Evolutionary conservation across 2,329 filamentous ascomycete species (phyloP).

Genomic region (Alternaria angustiovoidea): DNA sequence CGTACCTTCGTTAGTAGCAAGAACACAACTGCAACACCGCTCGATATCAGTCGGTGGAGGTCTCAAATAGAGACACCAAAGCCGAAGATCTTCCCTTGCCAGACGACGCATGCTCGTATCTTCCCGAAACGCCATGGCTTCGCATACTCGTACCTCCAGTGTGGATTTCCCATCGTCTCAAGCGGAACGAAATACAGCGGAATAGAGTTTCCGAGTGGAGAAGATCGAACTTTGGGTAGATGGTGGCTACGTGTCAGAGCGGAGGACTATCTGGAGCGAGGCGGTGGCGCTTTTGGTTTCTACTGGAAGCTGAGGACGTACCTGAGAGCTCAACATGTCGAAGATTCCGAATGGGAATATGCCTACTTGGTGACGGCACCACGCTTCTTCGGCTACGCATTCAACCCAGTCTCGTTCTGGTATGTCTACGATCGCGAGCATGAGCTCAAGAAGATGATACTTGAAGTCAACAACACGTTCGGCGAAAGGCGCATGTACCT

Average conservation of each 20-base stretch:
- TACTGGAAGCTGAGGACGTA: constrained; percentile 69
- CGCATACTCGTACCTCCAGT: constrained; percentile 73
- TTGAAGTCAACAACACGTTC: constrained; percentile 82
- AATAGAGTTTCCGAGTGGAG: constrained; percentile 24
- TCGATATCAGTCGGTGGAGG: constrained; percentile 3
- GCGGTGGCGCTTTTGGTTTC: constrained; percentile 61
- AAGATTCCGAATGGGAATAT: constrained; percentile 68
- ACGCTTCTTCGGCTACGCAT: constrained; percentile 72
- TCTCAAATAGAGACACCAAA: constrained; percentile 31
- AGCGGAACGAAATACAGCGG: constrained; percentile 52
- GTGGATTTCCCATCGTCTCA: constrained; percentile 73
- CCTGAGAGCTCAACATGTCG: constrained; percentile 66
- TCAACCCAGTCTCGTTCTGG: constrained; percentile 82
- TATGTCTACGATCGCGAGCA: constrained; percentile 72
- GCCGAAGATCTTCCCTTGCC: constrained; percentile 67
- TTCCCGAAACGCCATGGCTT: constrained; percentile 74
- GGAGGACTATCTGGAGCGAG: constrained; percentile 68
- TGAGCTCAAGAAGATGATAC: constrained; percentile 68
- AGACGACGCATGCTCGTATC: constrained; percentile 70
- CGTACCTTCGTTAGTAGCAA: background rate
- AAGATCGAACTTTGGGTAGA: constrained; percentile 39
- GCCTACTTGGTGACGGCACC: constrained; percentile 77
- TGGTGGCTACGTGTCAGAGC: constrained; percentile 69
- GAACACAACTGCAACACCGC: background rate
- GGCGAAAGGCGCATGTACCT: constrained; percentile 74